These are phyloP conservation scores for Hypoxylon lenormandii DNA, from an alignment of 495 filamentous ascomycete genomes.

Conservation along the genomic window DNA sequence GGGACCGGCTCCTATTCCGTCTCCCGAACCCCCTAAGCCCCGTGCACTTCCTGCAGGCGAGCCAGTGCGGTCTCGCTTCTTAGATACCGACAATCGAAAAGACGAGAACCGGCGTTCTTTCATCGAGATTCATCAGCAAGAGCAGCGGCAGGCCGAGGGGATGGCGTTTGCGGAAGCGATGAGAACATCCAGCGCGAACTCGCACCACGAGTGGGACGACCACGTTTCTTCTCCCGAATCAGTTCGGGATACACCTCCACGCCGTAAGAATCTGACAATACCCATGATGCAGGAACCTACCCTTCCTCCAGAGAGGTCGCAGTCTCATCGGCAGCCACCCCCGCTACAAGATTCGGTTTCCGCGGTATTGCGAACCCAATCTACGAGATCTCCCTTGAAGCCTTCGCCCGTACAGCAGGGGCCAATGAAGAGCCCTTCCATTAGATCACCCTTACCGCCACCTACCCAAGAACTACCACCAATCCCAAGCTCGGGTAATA, in stretches of 20 bases:
- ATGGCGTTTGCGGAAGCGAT: constrained; percentile 70
- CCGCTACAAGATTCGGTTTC: constrained; percentile 50
- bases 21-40: constrained; percentile 39
- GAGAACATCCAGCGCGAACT: constrained; percentile 50
- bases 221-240: constrained; percentile 48
- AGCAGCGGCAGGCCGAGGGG: constrained; percentile 80
- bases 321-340: constrained; percentile 36
- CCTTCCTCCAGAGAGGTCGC: constrained; percentile 42
- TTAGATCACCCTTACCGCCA: constrained; percentile 40
- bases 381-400: constrained; percentile 43
- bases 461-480: constrained; percentile 22
- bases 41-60: constrained; percentile 46
- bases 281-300: constrained; percentile 41
- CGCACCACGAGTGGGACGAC: constrained; percentile 46
- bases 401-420: constrained; percentile 40
- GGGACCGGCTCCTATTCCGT: constrained; percentile 37
- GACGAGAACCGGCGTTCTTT: constrained; percentile 63
- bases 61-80: constrained; percentile 46
- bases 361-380: constrained; percentile 46
- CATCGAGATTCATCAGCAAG: constrained; percentile 71
- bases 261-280: constrained; percentile 26
- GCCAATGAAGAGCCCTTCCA: constrained; percentile 34
- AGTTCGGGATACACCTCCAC: constrained; percentile 21
- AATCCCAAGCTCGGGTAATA: constrained; percentile 18
- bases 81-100: constrained; percentile 48